Conservation (phyloP, 805 yeast genomes). For the Naumovozyma dairenensis region DNA sequence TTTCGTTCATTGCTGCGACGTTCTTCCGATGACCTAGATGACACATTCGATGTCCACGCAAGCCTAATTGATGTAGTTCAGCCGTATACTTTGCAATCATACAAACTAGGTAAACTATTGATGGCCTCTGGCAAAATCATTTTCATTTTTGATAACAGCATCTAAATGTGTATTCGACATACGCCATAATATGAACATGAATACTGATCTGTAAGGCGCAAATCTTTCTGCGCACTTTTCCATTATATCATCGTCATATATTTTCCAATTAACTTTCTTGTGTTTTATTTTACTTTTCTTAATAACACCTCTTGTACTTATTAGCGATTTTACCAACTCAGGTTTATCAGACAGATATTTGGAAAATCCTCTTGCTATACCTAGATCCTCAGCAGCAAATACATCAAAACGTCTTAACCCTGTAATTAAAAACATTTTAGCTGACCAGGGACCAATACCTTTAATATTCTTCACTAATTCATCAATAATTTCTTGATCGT, state of each 20-base stretch:
- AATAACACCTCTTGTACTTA: slow-evolving; percentile 31
- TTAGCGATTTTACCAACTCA: slow-evolving; percentile 36
- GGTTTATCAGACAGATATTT: slow-evolving; percentile 49
- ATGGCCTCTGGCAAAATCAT: slow-evolving; percentile 13
- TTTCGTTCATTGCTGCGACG: too few species aligned
- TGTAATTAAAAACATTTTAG: slow-evolving; percentile 75
- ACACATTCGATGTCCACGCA: too few species aligned
- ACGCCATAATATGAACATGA: slow-evolving; percentile 71
- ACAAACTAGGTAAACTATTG: too few species aligned
- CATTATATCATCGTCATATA: slow-evolving; percentile 49
- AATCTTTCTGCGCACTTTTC: slow-evolving; percentile 47
- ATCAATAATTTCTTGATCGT: slow-evolving; percentile 38
- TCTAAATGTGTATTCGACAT: slow-evolving; percentile 49
- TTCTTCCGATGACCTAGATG: too few species aligned
- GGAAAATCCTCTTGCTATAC: slow-evolving; percentile 74
- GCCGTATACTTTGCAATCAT: too few species aligned
- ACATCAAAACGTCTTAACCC: slow-evolving; percentile 58
- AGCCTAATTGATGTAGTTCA: too few species aligned
- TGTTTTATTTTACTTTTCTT: slow-evolving; percentile 30
- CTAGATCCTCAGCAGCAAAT: slow-evolving; percentile 72
- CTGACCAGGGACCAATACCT: slow-evolving; percentile 81
- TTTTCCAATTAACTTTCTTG: slow-evolving; percentile 54
- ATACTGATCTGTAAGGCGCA: slow-evolving; percentile 55
- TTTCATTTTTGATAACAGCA: slow-evolving; percentile 28
- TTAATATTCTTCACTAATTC: slow-evolving; percentile 43